Conservation (phyloP, 768 basidiomycete genomes). For the Termitomyces sp. region DNA sequence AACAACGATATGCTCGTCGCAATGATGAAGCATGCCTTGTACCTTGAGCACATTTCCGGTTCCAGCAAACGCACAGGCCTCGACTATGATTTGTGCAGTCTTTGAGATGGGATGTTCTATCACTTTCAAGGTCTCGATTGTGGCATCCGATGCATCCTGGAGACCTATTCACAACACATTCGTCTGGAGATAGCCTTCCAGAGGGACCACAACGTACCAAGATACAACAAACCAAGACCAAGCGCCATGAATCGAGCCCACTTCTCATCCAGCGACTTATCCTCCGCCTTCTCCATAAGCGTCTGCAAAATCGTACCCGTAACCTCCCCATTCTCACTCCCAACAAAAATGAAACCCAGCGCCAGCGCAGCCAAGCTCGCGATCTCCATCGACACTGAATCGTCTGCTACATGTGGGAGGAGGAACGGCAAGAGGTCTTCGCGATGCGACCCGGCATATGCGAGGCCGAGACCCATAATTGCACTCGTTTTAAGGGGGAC, state of each 20-base stretch:
- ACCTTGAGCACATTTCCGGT: slow-evolving; percentile 94
- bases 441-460: slow-evolving; percentile 91
- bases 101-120: slow-evolving; percentile 91
- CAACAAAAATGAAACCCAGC: slow-evolving; percentile 92
- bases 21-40: slow-evolving; percentile 88
- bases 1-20: slow-evolving; percentile 81
- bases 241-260: slow-evolving; percentile 91
- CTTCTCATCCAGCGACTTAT: slow-evolving; percentile 79
- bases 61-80: slow-evolving; percentile 91
- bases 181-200: background rate
- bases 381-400: slow-evolving; percentile 82
- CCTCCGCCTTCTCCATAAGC: slow-evolving; percentile 73
- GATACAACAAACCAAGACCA: slow-evolving; percentile 84
- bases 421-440: slow-evolving; percentile 76
- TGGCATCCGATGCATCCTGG: slow-evolving; percentile 91
- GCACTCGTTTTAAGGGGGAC: slow-evolving; percentile 80
- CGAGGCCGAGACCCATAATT: slow-evolving; percentile 89
- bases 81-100: slow-evolving; percentile 87
- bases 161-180: slow-evolving; percentile 47
- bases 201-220: slow-evolving; percentile 50
- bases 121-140: slow-evolving; percentile 87
- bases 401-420: slow-evolving; percentile 80
- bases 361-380: slow-evolving; percentile 81
- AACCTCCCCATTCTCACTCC: slow-evolving; percentile 91
- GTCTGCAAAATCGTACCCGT: slow-evolving; percentile 86